Evolutionary conservation across 148 eudicot genomes (phyloP).

Genomic region (Rhododendron ferrugineum): DNA sequence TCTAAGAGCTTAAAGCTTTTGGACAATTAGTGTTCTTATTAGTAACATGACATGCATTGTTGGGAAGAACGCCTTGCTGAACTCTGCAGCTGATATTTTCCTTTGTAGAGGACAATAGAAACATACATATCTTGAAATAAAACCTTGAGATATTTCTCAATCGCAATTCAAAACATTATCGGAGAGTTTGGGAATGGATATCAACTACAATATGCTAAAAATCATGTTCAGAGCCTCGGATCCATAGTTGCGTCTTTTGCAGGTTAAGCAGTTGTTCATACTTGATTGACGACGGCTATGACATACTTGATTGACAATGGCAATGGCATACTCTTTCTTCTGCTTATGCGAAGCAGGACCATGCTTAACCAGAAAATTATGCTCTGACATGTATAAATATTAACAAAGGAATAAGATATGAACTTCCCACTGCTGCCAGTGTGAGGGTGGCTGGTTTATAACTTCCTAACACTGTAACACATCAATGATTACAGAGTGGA

Average conservation of each 20-base stretch:
- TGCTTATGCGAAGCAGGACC: slow-evolving; percentile 1
- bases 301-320: neutral
- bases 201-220: neutral
- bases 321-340: neutral
- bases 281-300: neutral
- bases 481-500: neutral
- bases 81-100: neutral
- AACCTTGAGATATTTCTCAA: neutral
- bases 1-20: neutral
- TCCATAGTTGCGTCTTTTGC: neutral
- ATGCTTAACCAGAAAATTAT: neutral
- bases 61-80: neutral
- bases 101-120: neutral
- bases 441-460: neutral
- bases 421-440: neutral
- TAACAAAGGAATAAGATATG: neutral
- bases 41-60: neutral
- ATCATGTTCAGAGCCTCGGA: neutral
- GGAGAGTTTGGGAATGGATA: neutral
- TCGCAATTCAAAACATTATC: neutral
- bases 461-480: neutral
- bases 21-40: neutral
- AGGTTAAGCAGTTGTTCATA: neutral
- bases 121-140: neutral
- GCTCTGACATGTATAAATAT: neutral